Conservation (phyloP, 2,329 filamentous ascomycete species). For the Biscogniauxia sp. region DNA sequence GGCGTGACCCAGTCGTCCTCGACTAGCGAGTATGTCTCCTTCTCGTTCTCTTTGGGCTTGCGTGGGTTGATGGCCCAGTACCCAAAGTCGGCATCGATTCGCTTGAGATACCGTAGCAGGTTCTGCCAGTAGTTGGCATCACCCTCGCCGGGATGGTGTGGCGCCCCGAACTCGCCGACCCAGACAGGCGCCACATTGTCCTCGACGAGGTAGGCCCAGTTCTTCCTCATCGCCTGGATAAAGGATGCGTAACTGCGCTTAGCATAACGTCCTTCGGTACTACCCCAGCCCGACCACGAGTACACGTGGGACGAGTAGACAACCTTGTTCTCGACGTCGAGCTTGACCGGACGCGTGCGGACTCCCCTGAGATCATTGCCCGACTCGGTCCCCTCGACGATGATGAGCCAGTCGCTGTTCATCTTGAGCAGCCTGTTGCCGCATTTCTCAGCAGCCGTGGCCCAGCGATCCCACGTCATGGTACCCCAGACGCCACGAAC, state of each 20-base stretch:
- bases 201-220: conserved; percentile 65
- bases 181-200: conserved; percentile 59
- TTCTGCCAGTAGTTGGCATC: conserved; percentile 66
- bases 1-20: conserved; percentile 64
- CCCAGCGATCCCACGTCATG: conserved; percentile 65
- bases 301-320: conserved; percentile 71
- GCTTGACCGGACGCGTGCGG: conserved; percentile 51
- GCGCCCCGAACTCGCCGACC: conserved; percentile 66
- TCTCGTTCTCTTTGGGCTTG: conserved; percentile 56
- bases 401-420: conserved; percentile 63
- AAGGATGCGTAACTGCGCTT: conserved; percentile 63
- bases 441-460: conserved; percentile 60
- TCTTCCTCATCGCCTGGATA: conserved; percentile 57
- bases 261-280: conserved; percentile 56
- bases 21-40: conserved; percentile 61
- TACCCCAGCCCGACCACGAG: conserved; percentile 69
- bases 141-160: conserved; percentile 49
- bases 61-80: conserved; percentile 70
- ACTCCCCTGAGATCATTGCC: conserved; percentile 63
- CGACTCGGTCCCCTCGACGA: conserved; percentile 67
- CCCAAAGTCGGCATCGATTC: conserved; percentile 62
- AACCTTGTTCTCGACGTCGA: conserved; percentile 53
- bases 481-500: conserved; percentile 68
- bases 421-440: conserved; percentile 59
- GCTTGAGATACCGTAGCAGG: conserved; percentile 56